Evolutionary conservation across 495 filamentous ascomycete genomes (phyloP), one percentile per base, ranked within the genome.

Genomic region (Penicillium tannophilum): DNA sequence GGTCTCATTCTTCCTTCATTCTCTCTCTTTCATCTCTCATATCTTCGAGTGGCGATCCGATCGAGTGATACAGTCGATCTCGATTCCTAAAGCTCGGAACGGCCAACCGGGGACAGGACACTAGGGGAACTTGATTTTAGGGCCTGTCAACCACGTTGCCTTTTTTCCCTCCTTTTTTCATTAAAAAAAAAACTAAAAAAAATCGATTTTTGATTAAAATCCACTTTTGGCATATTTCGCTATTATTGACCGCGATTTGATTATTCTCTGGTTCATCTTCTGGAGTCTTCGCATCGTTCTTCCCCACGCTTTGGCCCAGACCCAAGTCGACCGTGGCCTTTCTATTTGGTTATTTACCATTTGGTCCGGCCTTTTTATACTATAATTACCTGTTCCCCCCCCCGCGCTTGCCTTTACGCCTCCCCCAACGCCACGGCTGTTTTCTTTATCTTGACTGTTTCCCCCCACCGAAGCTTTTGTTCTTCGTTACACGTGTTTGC

Each of bases 91-190:
- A 43, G 26, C 35, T 61, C 58, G 58, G 58, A 61, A 52, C 35
- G 36, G 58, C 46, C 53, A 56, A 52, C 58, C 58, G 53, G 58
- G 19, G 59, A 41, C 33, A 41, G 28, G 28, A 12, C 12, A 16
- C 16, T 16, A 16, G 6, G 14, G 39, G 39, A 41, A 50, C 24
- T 31, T 31, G 47, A 26, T 54, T 31, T 53, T 58, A 52, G 59
- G 63, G 53, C 55, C 61, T 63, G 61, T 63, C 61, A 63, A 63
- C 61, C 61, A 63, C 61, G 61, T 59, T 59, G 61, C 30, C 20
- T 31, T 41, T 61, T 43, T 24, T 42, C 44, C 55, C 24, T n/a
- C 28, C 11, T 60, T 47, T 56, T 59, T 52, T 31, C 58, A 19
- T 36, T 55, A 61, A 24, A 51, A 59, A 49, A 60, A 55, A 48